Evolutionary conservation across 805 yeast genomes (phyloP).

Genomic region (Dipodascus geniculatus): DNA sequence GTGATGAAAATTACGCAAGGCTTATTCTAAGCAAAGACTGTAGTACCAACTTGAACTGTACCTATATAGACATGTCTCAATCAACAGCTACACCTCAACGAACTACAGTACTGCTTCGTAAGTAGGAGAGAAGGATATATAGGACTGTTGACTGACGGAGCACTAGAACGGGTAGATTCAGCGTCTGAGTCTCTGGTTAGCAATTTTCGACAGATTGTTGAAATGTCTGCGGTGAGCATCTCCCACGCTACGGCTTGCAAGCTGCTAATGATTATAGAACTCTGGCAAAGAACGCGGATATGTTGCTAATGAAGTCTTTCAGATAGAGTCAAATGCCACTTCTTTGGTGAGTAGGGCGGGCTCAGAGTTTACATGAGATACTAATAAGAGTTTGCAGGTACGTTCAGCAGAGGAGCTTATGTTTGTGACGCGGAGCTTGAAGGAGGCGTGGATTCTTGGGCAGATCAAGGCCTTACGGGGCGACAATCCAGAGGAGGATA

Average conservation of each 20-base stretch:
- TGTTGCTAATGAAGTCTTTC: not conserved
- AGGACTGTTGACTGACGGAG: not conserved
- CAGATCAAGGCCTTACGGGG: constrained; percentile 20
- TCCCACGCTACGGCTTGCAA: not conserved
- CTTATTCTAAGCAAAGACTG: no score
- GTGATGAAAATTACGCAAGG: not conserved
- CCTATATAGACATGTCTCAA: not conserved
- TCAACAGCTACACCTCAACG: constrained; percentile 11
- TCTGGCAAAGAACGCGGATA: constrained; percentile 8
- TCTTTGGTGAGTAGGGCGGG: constrained; percentile 15
- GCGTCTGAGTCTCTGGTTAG: constrained; percentile 18
- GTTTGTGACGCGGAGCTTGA: constrained; percentile 27
- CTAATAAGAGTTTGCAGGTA: constrained; percentile 19
- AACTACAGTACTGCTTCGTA: constrained; percentile 14
- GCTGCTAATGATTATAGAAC: constrained; percentile 8
- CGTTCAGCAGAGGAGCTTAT: constrained; percentile 29
- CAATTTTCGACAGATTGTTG: constrained; percentile 21
- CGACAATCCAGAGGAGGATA: constrained; percentile 7
- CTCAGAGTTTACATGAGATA: constrained; percentile 19
- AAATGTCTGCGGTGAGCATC: constrained; percentile 17
- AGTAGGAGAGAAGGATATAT: no score
- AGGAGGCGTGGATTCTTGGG: constrained; percentile 34
- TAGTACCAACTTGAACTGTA: no score
- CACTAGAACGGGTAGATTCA: constrained; percentile 17
- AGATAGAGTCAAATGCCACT: not conserved